These are phyloP conservation scores for Candida parachauliodes DNA, from an alignment of 805 yeast genomes.

Conservation along the genomic window DNA sequence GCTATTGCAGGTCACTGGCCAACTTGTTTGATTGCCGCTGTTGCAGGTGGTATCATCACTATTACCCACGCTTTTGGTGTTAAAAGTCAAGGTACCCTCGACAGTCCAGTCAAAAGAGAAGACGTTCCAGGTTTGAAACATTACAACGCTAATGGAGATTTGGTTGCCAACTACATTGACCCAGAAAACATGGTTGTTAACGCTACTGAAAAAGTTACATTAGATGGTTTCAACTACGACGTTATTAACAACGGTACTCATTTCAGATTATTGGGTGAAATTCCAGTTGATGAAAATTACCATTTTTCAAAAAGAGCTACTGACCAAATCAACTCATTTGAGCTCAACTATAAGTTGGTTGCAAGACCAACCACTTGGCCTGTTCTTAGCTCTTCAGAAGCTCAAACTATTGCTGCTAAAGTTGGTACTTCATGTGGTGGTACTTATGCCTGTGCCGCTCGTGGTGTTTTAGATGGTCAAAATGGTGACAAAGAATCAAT, in stretches of 20 bases:
- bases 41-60: slow-evolving; percentile 1
- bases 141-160: slow-evolving; percentile 1
- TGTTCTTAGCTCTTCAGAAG: not conserved
- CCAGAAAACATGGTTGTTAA: slow-evolving; percentile 1
- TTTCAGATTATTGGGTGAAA: slow-evolving; percentile 2
- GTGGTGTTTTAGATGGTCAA: not conserved
- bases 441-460: slow-evolving; percentile 1
- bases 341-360: not conserved
- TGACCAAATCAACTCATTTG: not conserved
- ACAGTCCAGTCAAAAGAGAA: slow-evolving; percentile 1
- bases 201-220: not conserved
- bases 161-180: slow-evolving; percentile 3
- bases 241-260: slow-evolving; percentile 2
- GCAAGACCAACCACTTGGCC: not conserved
- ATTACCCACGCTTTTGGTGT: slow-evolving; percentile 2
- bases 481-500: slow-evolving; percentile 1
- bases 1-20: slow-evolving; percentile 2
- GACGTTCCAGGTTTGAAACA: slow-evolving; percentile 1
- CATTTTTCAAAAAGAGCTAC: slow-evolving; percentile 1
- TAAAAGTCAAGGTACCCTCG: slow-evolving; percentile 1
- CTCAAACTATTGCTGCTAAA: not conserved
- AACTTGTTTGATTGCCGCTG: slow-evolving; percentile 1
- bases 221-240: not conserved
- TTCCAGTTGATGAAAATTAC: not conserved
- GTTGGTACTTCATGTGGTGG: slow-evolving; percentile 1